Evolutionary conservation across 2,329 filamentous ascomycete genomes (phyloP).

Genomic region (Plectosphaerella plurivora): DNA sequence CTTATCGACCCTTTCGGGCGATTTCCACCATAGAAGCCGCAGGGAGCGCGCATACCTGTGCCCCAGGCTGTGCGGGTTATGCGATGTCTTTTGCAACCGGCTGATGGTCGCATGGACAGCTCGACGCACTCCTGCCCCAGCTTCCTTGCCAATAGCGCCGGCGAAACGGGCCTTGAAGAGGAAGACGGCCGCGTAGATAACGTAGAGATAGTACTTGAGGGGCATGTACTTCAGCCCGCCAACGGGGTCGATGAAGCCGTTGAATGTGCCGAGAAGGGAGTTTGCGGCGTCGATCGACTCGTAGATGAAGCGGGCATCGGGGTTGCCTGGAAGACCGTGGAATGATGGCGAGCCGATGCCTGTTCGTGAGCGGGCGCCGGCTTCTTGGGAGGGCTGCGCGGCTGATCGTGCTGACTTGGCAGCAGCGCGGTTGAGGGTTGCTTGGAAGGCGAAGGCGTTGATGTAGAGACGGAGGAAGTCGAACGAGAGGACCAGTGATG

Average conservation of each 20-base stretch:
- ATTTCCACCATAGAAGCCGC: slow-evolving; percentile 53
- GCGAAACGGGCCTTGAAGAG: slow-evolving; percentile 60
- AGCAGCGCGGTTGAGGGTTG: slow-evolving; percentile 52
- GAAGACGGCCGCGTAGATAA: slow-evolving; percentile 61
- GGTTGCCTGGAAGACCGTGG: slow-evolving; percentile 52
- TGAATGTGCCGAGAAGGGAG: slow-evolving; percentile 54
- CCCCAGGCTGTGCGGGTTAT: slow-evolving; percentile 54
- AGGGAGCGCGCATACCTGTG: slow-evolving; percentile 57
- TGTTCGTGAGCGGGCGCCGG: slow-evolving; percentile 17
- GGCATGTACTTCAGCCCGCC: slow-evolving; percentile 60
- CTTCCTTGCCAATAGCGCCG: slow-evolving; percentile 51
- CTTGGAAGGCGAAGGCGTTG: slow-evolving; percentile 72
- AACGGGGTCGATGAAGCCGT: slow-evolving; percentile 54
- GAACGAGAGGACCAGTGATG: slow-evolving; percentile 64
- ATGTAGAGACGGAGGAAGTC: slow-evolving; percentile 71
- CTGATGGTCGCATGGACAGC: slow-evolving; percentile 56
- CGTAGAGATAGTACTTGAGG: slow-evolving; percentile 57
- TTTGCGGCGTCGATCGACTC: slow-evolving; percentile 62
- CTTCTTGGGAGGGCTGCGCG: slow-evolving; percentile 25
- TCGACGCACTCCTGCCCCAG: slow-evolving; percentile 52
- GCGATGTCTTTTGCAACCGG: slow-evolving; percentile 53
- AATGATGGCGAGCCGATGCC: slow-evolving; percentile 21
- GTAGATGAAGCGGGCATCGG: slow-evolving; percentile 63
- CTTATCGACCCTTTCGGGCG: slow-evolving; percentile 11
- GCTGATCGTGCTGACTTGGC: slow-evolving; percentile 25